Base-by-base conservation (phyloP, 192 early-diverging fungal genomes). In the Backusella luteola region DNA sequence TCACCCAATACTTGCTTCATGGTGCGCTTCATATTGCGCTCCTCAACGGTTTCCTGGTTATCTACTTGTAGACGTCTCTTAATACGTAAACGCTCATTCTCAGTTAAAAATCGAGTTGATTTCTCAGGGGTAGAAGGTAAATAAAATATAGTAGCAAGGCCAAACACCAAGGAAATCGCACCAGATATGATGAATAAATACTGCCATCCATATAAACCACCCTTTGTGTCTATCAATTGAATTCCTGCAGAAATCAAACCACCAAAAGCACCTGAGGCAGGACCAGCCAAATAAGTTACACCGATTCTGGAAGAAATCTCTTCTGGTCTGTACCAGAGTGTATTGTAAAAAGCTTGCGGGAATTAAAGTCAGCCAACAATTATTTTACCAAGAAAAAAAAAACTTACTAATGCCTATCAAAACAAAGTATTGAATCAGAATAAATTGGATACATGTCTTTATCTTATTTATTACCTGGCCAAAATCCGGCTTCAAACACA, bases 401-500 rank as follows among this genome's bases (percentile, higher is more conserved):
- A 19, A 15, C 70, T 72, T 52, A 72, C 70, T 71, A 46, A 71
- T 71, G 70, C 70, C 70, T 71, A 71, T 32, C 38, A 49, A 32
- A 49, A 71, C 12, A 42, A 49, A 6, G 49, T 41, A 32, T 41
- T 1, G 15, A 46, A 21, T 36, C 23, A 42, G 12, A 46, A 39
- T 38, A 32, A 32, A 29, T 17, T n/a, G 21, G n/a, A 2, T 36
- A 2, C 21, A 17, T 46, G 41, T 11, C 17, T 11, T 73, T 23
- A 14, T 21, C 38, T 49, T 49, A 49, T 49, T 32, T 32, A 49
- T n/a, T 77, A 56, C 80, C 80, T n/a, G 80, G 80, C 80, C 80
- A 81, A 36, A 77, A 77, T 38, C 80, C 80, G 2, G 80, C 80
- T 68, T 81, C 80, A 77, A 73, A 81, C 3, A 74, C 73, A 32